Percentiles rank a stretch among this genome's conserved stretches.
Conservation (phyloP, 1,139 yeast species). For the Saccharomyces hybrid region DNA sequence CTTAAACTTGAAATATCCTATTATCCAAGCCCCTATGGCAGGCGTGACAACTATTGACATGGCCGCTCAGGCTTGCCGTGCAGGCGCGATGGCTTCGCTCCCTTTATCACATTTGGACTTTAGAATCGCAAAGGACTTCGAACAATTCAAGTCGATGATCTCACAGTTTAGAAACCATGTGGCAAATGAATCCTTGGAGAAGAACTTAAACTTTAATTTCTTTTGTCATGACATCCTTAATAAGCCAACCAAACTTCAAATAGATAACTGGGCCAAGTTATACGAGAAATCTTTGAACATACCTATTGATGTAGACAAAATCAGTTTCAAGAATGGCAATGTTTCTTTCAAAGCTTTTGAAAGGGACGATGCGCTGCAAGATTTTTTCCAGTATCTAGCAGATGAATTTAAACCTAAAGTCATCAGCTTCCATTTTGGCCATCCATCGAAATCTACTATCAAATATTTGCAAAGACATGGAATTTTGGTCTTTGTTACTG, state of each 20-base stretch:
- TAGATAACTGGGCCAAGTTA: neutral
- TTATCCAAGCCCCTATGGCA: constrained; percentile 50
- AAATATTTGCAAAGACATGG: constrained; percentile 31
- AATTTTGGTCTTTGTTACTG: constrained; percentile 33
- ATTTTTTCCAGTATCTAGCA: constrained; percentile 13
- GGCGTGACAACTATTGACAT: constrained; percentile 40
- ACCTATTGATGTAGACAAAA: neutral
- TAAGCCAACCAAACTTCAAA: neutral
- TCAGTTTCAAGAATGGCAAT: constrained; percentile 29
- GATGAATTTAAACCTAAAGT: constrained; percentile 31
- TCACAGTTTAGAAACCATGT: neutral
- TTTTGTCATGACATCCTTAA: neutral
- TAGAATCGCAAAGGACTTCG: neutral
- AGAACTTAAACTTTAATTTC: neutral
- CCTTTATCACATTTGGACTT: constrained; percentile 32
- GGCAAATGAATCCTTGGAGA: neutral
- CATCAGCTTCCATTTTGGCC: constrained; percentile 47
- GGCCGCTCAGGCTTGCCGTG: constrained; percentile 35
- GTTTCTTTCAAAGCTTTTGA: constrained; percentile 37
- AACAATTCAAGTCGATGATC: neutral
- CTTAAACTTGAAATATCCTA: constrained; percentile 33
- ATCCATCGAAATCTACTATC: constrained; percentile 33
- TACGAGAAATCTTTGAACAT: neutral
- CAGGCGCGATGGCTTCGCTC: constrained; percentile 43
- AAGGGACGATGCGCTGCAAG: constrained; percentile 9